These are phyloP conservation scores for Bryoerythrophyllum caledonicum DNA, from an alignment of 225 moss, liverwort and hornwort species.

Conservation along the genomic window DNA sequence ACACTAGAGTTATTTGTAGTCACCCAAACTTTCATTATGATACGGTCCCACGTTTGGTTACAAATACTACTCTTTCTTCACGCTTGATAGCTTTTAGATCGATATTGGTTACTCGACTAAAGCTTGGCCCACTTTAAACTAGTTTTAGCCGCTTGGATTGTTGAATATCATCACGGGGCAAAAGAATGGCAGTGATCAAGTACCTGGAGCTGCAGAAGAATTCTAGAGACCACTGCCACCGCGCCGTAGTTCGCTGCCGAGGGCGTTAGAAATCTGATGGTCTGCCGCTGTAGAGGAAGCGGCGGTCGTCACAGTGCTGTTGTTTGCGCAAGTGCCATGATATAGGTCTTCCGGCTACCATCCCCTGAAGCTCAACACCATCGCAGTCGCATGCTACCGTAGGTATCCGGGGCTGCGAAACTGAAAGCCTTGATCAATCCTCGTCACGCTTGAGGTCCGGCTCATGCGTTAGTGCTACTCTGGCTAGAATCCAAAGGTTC, in stretches of 20 bases:
- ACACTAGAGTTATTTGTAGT: too few species aligned
- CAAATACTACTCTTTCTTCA: too few species aligned
- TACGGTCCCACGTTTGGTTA: too few species aligned
- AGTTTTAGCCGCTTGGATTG: too few species aligned
- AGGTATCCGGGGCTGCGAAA: not conserved
- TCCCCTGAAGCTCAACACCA: not conserved
- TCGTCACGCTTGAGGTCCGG: not conserved
- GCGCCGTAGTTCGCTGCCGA: not conserved
- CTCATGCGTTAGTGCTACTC: not conserved
- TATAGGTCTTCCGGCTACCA: slow-evolving; percentile 22
- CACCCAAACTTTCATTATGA: too few species aligned
- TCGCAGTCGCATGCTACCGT: not conserved
- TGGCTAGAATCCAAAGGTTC: not conserved
- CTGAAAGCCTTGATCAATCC: not conserved
- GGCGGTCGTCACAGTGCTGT: slow-evolving; percentile 5
- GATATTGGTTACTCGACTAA: too few species aligned
- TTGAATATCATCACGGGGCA: too few species aligned
- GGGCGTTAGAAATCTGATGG: slow-evolving; percentile 2
- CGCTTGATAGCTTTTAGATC: too few species aligned
- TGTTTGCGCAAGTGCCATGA: not conserved
- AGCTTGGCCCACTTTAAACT: too few species aligned
- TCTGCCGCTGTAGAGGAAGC: slow-evolving; percentile 11
- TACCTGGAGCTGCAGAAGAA: slow-evolving; percentile 24
- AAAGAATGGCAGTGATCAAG: not conserved
- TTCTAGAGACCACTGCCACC: slow-evolving; percentile 10